Percentiles rank a stretch among this genome's conserved stretches.
Conservation (phyloP, 139 green algal species). For the Chlorella ohadii region DNA sequence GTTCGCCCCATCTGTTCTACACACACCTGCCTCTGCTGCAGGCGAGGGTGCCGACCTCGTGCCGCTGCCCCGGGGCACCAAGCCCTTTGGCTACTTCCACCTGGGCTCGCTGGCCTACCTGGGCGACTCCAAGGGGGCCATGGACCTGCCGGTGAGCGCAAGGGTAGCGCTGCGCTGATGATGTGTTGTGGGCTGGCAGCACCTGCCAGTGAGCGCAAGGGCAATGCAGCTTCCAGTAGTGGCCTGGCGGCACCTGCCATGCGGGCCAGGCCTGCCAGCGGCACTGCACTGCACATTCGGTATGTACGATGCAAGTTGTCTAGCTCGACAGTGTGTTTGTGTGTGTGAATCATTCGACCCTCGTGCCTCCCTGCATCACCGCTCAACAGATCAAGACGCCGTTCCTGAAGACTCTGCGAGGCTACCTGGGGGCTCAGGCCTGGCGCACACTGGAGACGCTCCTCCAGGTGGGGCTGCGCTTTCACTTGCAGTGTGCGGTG, state of each 20-base stretch:
- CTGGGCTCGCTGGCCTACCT: constrained; percentile 13
- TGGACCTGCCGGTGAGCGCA: constrained; percentile 14
- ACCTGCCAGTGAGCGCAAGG: no score
- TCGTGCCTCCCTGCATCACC: no score
- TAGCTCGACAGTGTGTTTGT: no score
- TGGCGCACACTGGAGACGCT: constrained; percentile 19
- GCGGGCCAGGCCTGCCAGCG: no score
- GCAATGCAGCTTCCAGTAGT: no score
- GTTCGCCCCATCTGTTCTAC: no score
- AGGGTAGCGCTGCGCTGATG: not conserved
- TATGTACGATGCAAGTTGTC: no score
- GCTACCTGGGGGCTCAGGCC: constrained; percentile 15
- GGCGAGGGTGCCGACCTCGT: not conserved
- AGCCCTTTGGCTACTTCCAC: constrained; percentile 9
- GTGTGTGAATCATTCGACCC: no score
- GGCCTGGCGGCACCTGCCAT: no score
- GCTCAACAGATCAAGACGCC: not conserved
- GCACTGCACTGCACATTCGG: no score
- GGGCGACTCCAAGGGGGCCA: constrained; percentile 1
- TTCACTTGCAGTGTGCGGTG: not conserved
- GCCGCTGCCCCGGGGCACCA: not conserved
- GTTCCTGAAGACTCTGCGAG: constrained; percentile 14
- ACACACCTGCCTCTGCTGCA: no score
- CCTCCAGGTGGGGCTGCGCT: not conserved
- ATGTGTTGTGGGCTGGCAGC: no score